phyloP scores from a whole-genome alignment of 176 grass and related monocot genomes.

The Elaeis guineensis region DNA sequence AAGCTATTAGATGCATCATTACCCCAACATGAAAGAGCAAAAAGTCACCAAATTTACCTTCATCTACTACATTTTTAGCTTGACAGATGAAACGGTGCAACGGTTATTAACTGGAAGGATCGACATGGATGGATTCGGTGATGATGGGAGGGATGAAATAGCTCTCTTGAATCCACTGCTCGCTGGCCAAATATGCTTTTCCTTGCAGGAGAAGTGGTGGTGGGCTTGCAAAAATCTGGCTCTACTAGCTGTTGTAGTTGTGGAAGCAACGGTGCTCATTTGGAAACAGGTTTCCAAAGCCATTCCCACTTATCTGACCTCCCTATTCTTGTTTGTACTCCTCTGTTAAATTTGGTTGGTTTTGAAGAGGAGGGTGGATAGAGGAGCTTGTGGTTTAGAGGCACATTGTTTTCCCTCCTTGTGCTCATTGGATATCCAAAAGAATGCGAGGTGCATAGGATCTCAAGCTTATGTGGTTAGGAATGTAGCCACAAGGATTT shows the following conservation, averaged over 20 bases:
- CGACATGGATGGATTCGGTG: too few relatives aligned
- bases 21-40: too few relatives aligned
- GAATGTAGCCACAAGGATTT: too few relatives aligned
- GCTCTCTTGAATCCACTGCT: neutral
- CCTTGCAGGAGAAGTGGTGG: constrained; percentile 5
- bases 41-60: constrained; percentile 36
- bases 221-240: constrained; percentile 44
- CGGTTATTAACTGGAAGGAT: neutral
- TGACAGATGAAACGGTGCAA: constrained; percentile 37
- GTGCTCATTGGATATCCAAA: too few relatives aligned
- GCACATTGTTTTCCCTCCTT: too few relatives aligned
- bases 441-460: too few relatives aligned
- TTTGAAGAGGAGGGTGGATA: constrained; percentile 1
- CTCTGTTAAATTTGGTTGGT: neutral
- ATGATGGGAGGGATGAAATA: constrained; percentile 4
- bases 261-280: constrained; percentile 33
- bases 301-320: constrained; percentile 24
- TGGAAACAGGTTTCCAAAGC: constrained; percentile 73
- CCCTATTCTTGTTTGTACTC: neutral
- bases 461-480: too few relatives aligned
- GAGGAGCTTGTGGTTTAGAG: too few relatives aligned
- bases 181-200: constrained; percentile 17
- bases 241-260: constrained; percentile 20
- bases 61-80: constrained; percentile 62
- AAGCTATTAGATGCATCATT: too few relatives aligned